Base-by-base conservation (phyloP, 2,329 filamentous ascomycete genomes). In the Botrytis sinoallii region DNA sequence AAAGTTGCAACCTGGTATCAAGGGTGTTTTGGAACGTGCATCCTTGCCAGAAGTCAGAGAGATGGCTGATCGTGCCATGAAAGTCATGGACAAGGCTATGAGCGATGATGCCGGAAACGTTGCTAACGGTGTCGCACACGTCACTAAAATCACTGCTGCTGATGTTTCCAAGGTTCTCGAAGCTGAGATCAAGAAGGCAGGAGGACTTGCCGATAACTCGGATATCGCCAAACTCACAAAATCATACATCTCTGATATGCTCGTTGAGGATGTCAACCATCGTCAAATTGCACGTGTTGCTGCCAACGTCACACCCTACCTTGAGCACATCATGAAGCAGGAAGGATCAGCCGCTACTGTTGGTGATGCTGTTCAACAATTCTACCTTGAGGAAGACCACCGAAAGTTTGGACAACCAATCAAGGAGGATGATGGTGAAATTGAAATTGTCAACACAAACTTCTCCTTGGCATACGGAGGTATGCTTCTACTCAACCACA, bases 381-480 rank as follows among this genome's bases (percentile, higher is more conserved):
- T 91, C 84, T 98, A 93, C 81, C 81, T 95, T 38, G 90, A 91
- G 0, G 95, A 98, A 83, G 95, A 98, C 78, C 87, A 93, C 80
- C 93, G 94, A 83, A 96, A 93, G 81, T 97, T 90, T 79, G 95
- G 95, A 76, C 90, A 92, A 71, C 93, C 94, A 3, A 87, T 93
- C 77, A 93, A 95, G 83, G 93, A 96, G 75, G 94, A 98, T 75
- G 93, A 97, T 75, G 95, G 94, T 74, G 96, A 99, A 84, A 87
- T 92, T 35, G 96, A 98, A 84, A 97, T 99, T 81, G 96, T 99
- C 82, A 98, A 99, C 80, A 95, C 96, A 64, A 92, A 96, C 81
- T 99, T 99, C 86, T 99, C 96, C 32, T 89, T 99, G 38, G 96
- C 95, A 66, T 99, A 99, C 81, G 96, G 96, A 82, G 96, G 96